Evolutionary conservation across 441 rosid species (phyloP), one percentile per base, ranked within the genome.

Genomic region (Populus hybrid): DNA sequence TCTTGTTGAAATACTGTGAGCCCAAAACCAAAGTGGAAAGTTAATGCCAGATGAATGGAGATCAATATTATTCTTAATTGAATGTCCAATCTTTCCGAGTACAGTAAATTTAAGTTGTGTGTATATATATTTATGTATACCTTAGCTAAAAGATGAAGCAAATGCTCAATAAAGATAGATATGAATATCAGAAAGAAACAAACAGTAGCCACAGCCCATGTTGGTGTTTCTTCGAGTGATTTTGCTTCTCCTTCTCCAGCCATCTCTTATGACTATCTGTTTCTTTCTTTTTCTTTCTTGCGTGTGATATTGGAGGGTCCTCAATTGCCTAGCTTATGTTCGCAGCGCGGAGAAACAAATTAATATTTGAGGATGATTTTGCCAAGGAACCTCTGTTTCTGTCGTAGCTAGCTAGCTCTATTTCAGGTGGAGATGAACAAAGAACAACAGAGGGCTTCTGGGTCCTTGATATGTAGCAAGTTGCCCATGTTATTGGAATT

Each of bases 191-290:
- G 77, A 81, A 92, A 45, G 81, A 89, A 87, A 78, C 97, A 90
- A 77, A 94, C 92, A 4, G 88, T 84, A 8, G 98, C 97, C 4
- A 94, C 89, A 9, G 97, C 95, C 98, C 98, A 94, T 69, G 97
- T 94, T 29, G 98, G 89, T 2, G 98, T 91, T 64, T 61, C 69
- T 64, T 92, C 87, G 14, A 94, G 83, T 53, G 90, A 74, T 40
- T 82, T 89, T 8, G 72, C 82, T 64, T 79, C 29, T 28, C 29
- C 29, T 28, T 28, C 85, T 72, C 68, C 85, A 64, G 78, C 81
- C 86, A 84, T 83, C 9, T 65, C 7, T 4, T 35, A 35, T 35
- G 36, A 35, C 50, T 69, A 20, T 33, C 42, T 64, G 33, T 50
- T 59, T 56, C 65, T 42, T n/a, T 36, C 56, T 36, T 6, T 33